phyloP scores from a whole-genome alignment of 1,284 basidiomycete genomes.

The Cutaneotrichosporon arboriforme region DNA sequence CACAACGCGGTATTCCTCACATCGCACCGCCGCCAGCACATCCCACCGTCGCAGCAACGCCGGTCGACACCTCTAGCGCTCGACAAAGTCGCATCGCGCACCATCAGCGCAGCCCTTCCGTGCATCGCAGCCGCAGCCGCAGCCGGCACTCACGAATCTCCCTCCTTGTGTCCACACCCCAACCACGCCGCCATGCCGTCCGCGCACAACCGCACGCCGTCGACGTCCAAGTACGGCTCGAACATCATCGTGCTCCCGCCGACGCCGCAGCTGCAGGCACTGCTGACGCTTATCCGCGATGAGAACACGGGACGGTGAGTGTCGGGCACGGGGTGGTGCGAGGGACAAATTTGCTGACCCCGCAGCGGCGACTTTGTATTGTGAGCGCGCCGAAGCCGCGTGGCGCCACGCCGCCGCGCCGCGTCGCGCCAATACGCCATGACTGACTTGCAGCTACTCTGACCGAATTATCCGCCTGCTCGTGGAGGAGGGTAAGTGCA shows the following conservation, averaged over 20 bases:
- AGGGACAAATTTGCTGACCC: slow-evolving; percentile 11
- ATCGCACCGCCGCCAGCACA: no score
- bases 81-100: no score
- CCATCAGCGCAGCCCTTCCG: no score
- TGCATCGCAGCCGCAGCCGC: no score
- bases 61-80: no score
- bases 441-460: slow-evolving; percentile 48
- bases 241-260: slow-evolving; percentile 46
- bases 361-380: slow-evolving; percentile 89
- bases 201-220: not conserved
- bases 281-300: slow-evolving; percentile 92
- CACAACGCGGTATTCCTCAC: no score
- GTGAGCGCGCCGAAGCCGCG: slow-evolving; percentile 45
- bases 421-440: not conserved
- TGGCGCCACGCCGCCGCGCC: not conserved
- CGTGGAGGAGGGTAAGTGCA: slow-evolving; percentile 55
- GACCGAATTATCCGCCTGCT: slow-evolving; percentile 58
- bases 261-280: slow-evolving; percentile 86
- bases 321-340: not conserved
- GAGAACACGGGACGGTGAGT: slow-evolving; percentile 60
- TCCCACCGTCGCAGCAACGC: no score
- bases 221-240: slow-evolving; percentile 8
- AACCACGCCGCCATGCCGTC: no score
- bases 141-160: no score
- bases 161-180: no score